A percentile compares a stretch with the other conserved stretches of the same genome.
These are phyloP conservation scores for Pseudotsuga menziesii DNA, from an alignment of 75 land plant genomes.

Conservation along the genomic window DNA sequence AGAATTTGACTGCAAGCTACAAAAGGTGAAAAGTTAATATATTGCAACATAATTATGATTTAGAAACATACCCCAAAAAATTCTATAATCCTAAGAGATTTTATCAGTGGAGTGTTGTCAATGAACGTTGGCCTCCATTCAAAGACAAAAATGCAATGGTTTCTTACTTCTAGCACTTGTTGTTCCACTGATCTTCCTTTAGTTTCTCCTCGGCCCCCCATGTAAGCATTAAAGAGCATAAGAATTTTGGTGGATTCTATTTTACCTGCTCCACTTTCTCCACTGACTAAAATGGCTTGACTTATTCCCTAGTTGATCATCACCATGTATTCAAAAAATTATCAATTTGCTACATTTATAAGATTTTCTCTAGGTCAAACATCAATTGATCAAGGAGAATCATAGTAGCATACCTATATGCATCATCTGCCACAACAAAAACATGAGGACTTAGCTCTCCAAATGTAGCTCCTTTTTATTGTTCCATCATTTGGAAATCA, in stretches of 20 bases:
- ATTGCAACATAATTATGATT: not conserved
- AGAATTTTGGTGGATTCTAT: constrained; percentile 87
- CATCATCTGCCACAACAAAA: too few species aligned
- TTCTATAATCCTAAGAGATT: not conserved
- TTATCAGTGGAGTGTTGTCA: not conserved
- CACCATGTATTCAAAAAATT: too few species aligned
- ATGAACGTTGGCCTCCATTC: not conserved
- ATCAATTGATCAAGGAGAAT: too few species aligned
- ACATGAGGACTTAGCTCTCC: too few species aligned
- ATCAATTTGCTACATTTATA: too few species aligned
- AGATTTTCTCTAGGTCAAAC: too few species aligned
- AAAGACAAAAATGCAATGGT: not conserved
- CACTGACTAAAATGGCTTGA: constrained; percentile 87
- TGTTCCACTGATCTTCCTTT: constrained; percentile 88
- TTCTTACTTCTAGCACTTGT: constrained; percentile 83
- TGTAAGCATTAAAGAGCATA: constrained; percentile 90
- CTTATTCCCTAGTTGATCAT: constrained; percentile 78
- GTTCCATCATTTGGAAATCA: too few species aligned
- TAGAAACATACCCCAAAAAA: not conserved
- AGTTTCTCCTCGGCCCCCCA: constrained; percentile 82
- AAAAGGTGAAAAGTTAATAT: not conserved
- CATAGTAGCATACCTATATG: too few species aligned
- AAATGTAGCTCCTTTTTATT: too few species aligned
- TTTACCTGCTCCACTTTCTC: constrained; percentile 96
- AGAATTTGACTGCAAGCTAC: constrained; percentile 73